phyloP scores from a whole-genome alignment of 129 eudicot genomes.

The Chrysanthemum seticuspe region DNA sequence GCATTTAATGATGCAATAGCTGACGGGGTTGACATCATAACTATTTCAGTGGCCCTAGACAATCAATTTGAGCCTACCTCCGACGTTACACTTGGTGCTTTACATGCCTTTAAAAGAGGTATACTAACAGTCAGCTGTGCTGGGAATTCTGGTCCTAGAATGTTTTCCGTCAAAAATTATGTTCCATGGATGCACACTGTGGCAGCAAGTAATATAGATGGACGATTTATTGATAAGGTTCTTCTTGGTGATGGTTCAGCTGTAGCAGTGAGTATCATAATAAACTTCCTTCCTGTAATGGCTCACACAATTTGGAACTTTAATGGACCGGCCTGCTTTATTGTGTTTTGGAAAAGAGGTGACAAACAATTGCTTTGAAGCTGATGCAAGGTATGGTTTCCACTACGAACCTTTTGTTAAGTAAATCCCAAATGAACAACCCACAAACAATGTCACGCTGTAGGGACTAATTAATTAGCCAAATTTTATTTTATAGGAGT shows the following conservation, averaged over 20 bases:
- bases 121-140: too few relatives aligned
- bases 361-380: constrained; percentile 20
- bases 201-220: constrained; percentile 28
- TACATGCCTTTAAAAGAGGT: too few relatives aligned
- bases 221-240: constrained; percentile 8
- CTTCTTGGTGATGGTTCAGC: constrained; percentile 1
- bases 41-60: not conserved
- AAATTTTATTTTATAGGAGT: not conserved
- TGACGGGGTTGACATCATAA: not conserved
- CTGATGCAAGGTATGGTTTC: constrained; percentile 21
- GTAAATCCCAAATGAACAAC: not conserved
- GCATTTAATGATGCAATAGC: constrained; percentile 9
- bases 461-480: not conserved
- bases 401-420: too few relatives aligned
- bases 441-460: not conserved
- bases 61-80: too few relatives aligned
- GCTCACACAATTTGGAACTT: not conserved
- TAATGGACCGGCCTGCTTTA: not conserved
- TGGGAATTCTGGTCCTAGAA: too few relatives aligned
- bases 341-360: constrained; percentile 25
- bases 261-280: constrained; percentile 3
- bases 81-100: too few relatives aligned
- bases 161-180: not conserved
- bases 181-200: constrained; percentile 32
- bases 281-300: not conserved